phyloP scores from a whole-genome alignment of 352 stramenopile species.

The Pythium grandisporangium region DNA sequence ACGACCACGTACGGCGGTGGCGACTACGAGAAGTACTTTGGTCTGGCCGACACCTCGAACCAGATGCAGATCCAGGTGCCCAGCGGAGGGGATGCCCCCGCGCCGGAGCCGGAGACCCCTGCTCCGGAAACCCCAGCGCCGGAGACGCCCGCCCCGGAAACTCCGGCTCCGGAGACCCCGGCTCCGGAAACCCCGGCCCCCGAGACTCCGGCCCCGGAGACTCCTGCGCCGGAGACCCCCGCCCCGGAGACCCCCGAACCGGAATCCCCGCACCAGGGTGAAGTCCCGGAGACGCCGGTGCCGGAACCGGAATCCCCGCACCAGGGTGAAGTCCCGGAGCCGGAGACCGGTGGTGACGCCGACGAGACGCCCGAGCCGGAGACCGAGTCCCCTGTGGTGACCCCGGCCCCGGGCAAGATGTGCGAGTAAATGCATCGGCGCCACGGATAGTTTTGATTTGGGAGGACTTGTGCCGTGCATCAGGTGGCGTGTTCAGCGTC shows the following conservation, averaged over 20 bases:
- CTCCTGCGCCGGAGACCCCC: background rate
- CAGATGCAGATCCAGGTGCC: conserved; percentile 30
- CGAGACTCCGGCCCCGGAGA: background rate
- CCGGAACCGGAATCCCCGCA: too few relatives aligned
- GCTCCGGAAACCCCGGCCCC: background rate
- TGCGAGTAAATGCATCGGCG: too few relatives aligned
- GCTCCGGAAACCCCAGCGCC: background rate
- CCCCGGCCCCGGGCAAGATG: too few relatives aligned
- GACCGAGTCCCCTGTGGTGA: too few relatives aligned
- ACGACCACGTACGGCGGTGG: conserved; percentile 26
- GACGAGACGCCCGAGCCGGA: too few relatives aligned
- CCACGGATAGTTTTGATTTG: too few relatives aligned
- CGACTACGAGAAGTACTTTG: conserved; percentile 58
- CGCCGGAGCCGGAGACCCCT: background rate
- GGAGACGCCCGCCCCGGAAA: background rate
- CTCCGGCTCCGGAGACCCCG: background rate
- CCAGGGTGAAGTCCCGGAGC: too few relatives aligned
- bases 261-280: too few relatives aligned
- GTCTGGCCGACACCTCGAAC: conserved; percentile 19
- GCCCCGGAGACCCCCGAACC: background rate
- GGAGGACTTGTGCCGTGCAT: too few relatives aligned
- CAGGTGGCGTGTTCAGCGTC: too few relatives aligned
- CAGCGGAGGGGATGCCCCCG: conserved; percentile 5
- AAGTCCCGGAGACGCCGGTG: too few relatives aligned
- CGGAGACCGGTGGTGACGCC: too few relatives aligned